Evolutionary conservation across 2,329 filamentous ascomycete species (phyloP), one percentile per base, ranked within the genome.

Genomic region (Pseudocercospora crystallina): DNA sequence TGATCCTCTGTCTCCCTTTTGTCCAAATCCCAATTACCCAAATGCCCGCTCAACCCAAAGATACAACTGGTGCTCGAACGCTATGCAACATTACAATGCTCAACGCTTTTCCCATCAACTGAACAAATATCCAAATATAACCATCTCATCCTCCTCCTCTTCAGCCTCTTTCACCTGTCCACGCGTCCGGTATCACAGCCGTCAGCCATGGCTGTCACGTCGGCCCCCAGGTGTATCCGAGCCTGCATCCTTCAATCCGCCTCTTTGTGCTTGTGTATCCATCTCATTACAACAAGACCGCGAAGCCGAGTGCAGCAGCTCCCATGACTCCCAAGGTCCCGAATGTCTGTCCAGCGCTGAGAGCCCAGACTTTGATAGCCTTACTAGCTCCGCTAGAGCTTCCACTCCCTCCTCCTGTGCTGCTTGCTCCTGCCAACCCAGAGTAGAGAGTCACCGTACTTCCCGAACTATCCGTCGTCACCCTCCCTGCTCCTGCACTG

Each of bases 261-360:
- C n/a, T 31, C 36, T 36, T 36, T 26, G 20, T 26, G 20, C 20
- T 26, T 26, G 37, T 17, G 13, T 40, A 34, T 17, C 30, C 15
- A 11, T 36, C 33, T 26, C 9, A 50, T 56, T 60, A 70, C 39
- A 70, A 57, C 30, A 70, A 43, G 8, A 70, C 51, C 33, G 80
- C 76, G 61, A 85, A 83, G 12, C 81, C 83, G 36, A 78, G 76
- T 56, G 83, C 75, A 47, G 85, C 70, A 30, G 77, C 76, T 44
- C 75, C 76, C 36, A 80, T 70, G 5, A 86, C 65, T 10, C 80
- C 69, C 42, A 76, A 73, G 12, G 83, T 66, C 32, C 82, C 80
- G 61, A 83, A 84, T 26, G 78, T 73, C 49, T 78, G 76, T 13
- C 79, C 78, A 20, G 81, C 68, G 49, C 81, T 72, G 63, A 83